Percentiles rank a stretch among this genome's conserved stretches.
phyloP scores from a whole-genome alignment of 257 asterid genomes.

The Scutellaria barbata region DNA sequence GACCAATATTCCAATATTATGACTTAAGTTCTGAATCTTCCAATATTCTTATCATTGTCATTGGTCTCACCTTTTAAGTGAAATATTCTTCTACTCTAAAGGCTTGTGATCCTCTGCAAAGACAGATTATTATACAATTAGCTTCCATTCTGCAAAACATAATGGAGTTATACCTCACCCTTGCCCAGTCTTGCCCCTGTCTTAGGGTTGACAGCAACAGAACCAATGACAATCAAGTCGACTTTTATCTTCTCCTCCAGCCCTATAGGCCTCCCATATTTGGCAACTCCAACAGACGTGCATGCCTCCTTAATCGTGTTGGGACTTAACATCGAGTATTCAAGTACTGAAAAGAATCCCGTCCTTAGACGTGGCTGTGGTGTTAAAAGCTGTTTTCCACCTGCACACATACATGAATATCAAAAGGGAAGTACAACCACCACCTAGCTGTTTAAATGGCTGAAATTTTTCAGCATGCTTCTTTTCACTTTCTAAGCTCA shows the following conservation, averaged over 20 bases:
- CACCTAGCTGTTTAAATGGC: not conserved
- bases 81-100: not conserved
- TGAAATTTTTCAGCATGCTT: not conserved
- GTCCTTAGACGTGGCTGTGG: conserved; percentile 98
- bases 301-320: conserved; percentile 84
- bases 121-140: not conserved
- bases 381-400: conserved; percentile 77
- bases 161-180: conserved; percentile 70
- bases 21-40: conserved; percentile 1
- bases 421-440: conserved; percentile 21
- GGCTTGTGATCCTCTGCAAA: not conserved
- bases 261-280: conserved; percentile 86
- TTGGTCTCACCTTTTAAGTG: too few species aligned
- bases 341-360: conserved; percentile 86
- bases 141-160: conserved; percentile 8
- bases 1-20: not conserved
- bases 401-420: conserved; percentile 40
- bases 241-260: conserved; percentile 87
- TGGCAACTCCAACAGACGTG: conserved; percentile 88
- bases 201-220: conserved; percentile 88
- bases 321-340: conserved; percentile 55
- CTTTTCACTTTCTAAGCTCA: not conserved
- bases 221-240: conserved; percentile 86
- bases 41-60: not conserved
- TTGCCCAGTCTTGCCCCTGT: conserved; percentile 98